phyloP scores from a whole-genome alignment of 139 green algal species.

The Nannochloris sp. region DNA sequence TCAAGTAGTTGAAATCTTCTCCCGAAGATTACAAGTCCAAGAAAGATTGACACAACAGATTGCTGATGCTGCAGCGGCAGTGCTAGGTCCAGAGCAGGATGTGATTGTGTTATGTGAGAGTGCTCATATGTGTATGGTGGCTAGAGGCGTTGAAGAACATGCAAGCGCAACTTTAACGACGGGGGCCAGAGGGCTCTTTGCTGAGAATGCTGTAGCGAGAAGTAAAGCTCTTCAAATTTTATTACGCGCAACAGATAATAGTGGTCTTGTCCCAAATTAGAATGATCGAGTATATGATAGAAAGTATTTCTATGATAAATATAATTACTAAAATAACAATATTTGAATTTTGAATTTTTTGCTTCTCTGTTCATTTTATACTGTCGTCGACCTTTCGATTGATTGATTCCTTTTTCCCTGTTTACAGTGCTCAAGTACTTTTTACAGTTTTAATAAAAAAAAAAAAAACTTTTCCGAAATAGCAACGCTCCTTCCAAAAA shows the following conservation, averaged over 20 bases:
- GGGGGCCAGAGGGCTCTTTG: constrained; percentile 43
- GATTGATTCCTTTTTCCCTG: too few relatives aligned
- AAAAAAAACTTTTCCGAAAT: not conserved
- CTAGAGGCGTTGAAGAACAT: constrained; percentile 86
- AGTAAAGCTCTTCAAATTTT: constrained; percentile 11
- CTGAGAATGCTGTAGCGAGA: constrained; percentile 15
- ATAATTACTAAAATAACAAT: too few relatives aligned
- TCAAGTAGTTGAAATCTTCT: constrained; percentile 46
- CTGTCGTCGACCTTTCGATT: too few relatives aligned
- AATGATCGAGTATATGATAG: too few relatives aligned
- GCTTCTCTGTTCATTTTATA: too few relatives aligned
- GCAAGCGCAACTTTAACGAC: constrained; percentile 62
- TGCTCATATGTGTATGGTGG: constrained; percentile 97
- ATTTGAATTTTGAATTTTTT: too few relatives aligned
- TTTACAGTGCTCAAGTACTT: not conserved
- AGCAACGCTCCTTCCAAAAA: not conserved
- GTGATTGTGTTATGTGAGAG: constrained; percentile 79
- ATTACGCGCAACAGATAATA: too few relatives aligned
- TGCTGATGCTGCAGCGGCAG: not conserved
- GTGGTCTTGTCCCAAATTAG: too few relatives aligned
- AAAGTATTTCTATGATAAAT: too few relatives aligned
- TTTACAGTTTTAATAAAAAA: not conserved
- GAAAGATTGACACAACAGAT: constrained; percentile 78
- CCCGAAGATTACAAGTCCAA: constrained; percentile 78
- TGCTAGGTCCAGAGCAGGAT: not conserved